Evolutionary conservation across 768 basidiomycete species (phyloP).

Genomic region (Leccinum imitatum): DNA sequence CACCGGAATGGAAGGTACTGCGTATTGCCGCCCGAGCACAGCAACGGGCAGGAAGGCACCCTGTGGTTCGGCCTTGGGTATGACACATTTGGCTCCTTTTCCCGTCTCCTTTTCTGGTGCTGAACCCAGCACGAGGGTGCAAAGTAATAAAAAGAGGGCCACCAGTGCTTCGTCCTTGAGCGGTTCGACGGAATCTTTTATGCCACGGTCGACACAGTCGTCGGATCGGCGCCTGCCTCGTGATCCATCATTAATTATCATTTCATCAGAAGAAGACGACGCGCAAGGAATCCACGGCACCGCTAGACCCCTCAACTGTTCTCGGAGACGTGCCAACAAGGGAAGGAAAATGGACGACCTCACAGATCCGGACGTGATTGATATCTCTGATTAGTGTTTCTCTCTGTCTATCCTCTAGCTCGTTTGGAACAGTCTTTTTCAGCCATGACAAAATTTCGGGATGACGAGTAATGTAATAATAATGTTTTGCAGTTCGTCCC

Average conservation of each 20-base stretch:
- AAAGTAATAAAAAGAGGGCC: slow-evolving; percentile 8
- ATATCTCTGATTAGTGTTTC: slow-evolving; percentile 41
- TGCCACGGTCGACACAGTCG: slow-evolving; percentile 21
- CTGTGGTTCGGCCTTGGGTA: slow-evolving; percentile 18
- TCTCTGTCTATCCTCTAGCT: not conserved
- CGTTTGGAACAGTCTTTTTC: not conserved
- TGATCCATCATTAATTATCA: slow-evolving; percentile 24
- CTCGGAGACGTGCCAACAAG: slow-evolving; percentile 10
- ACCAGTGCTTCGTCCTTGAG: slow-evolving; percentile 16
- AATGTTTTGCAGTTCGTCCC: not conserved
- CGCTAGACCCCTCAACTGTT: not conserved
- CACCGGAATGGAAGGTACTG: not conserved
- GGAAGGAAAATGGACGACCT: slow-evolving; percentile 34
- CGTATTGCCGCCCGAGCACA: not conserved
- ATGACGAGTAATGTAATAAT: not conserved
- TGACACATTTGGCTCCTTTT: slow-evolving; percentile 9
- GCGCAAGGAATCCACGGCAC: not conserved
- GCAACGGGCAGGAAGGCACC: slow-evolving; percentile 4
- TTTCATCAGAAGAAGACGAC: slow-evolving; percentile 26
- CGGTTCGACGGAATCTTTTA: slow-evolving; percentile 9
- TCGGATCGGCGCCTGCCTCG: slow-evolving; percentile 14
- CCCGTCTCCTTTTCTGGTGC: slow-evolving; percentile 10
- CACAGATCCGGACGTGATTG: slow-evolving; percentile 49
- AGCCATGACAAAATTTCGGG: not conserved
- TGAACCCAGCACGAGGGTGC: slow-evolving; percentile 18